Base-by-base conservation (phyloP, 108 stramenopile species). In the Asterionellopsis glacialis region DNA sequence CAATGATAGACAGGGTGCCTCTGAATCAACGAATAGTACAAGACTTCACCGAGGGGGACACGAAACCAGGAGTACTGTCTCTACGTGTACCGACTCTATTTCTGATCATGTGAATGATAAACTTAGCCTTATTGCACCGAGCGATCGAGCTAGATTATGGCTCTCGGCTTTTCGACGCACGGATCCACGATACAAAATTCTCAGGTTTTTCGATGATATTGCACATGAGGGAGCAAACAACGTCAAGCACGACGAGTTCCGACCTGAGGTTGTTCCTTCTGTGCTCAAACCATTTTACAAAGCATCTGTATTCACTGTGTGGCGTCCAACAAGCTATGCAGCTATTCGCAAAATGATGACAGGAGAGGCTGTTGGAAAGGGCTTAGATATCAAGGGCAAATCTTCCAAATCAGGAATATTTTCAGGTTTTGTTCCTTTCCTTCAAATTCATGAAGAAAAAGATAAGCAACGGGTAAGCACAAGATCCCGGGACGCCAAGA, bases 171-270 rank as follows among this genome's bases (percentile, higher is more conserved):
- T 86, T 54, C 76, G 72, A 59, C 70, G 79, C 26, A 61, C 75
- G 42, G 81, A 86, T 70, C 85, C 85, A 12, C 79, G 85, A 0
- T 79, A 80, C 61, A 76, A 86, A 28, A 86, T 86, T 25, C 49
- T 81, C 47, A 72, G 63, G 9, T 81, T 81, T 53, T 86, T 86
- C 55, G 70, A 86, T 64, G 73, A 75, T 24, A 75, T 82, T 14
- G 75, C 75, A 21, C 61, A 65, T 42, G 71, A 78, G 14, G 67
- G 79, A 23, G 81, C 73, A 10, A 81, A 81, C 19, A 75, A 73
- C 9, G 50, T 70, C 18, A 57, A 55, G n/a, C 64, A 77, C 44
- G 69, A 80, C 55, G 72, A 57, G 39, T 45, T 28, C 0, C 53
- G 60, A 11, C 59, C 52, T 61, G 48, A 50, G 6, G 19, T 52